Base-by-base conservation (phyloP, 345 rosid species). In the Acer negundo region DNA sequence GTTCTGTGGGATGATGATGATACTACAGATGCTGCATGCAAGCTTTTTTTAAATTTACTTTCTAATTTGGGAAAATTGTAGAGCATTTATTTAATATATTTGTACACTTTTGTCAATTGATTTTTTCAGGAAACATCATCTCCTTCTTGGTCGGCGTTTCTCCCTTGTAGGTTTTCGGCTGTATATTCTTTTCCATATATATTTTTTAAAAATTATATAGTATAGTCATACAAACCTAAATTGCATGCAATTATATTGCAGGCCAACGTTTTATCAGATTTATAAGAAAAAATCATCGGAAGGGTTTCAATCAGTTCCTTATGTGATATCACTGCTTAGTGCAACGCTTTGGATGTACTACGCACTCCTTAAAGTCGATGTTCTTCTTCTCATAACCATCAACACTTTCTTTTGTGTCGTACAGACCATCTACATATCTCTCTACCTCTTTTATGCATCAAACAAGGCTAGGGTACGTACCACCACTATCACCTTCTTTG, bases 291-390 rank as follows among this genome's bases (percentile, higher is more conserved):
- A 90, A 86, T 77, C 97, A 4, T 80, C 93, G 0, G 91, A 87
- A 83, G 94, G 93, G 61, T 94, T 87, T 78, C 94, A 94, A 23
- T 83, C 94, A 1, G 73, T 93, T 47, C 98, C 98, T 4, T 94
- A 94, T 26, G 86, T 91, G 81, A 77, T 88, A 61, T 86, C 87
- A 0, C 79, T 90, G 12, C 82, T 91, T 73, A 94, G 98, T 79
- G 94, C 97, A 0, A 94, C 84, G 93, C 89, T 93, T 23, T 84
- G 95, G 88, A 72, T 94, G 26, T 94, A 89, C 85, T 94, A 94
- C 19, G 97, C 96, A 3, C 12, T 74, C 42, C 42, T 89, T 17
- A 82, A 87, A 49, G 73, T 77, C n/a, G 67, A 86, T 46, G 82
- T 80, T 8, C 68, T 80, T 58, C 87, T 92, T 61, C 89, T 94